These are phyloP conservation scores for Glomus cerebriforme DNA, from an alignment of 192 early-diverging fungal species.

Conservation along the genomic window DNA sequence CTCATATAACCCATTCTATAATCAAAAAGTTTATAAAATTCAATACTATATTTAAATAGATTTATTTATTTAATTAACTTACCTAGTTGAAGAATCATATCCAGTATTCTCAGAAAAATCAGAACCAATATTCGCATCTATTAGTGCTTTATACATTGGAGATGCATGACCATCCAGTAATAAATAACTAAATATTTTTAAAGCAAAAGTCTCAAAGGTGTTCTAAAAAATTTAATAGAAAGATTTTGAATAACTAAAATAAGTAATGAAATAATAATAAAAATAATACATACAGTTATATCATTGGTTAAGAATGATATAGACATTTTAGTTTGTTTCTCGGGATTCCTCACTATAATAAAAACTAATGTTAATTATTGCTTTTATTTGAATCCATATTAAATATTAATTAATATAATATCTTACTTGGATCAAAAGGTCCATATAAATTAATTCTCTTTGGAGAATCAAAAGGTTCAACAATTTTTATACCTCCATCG, in stretches of 20 bases:
- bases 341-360: slow-evolving; percentile 60
- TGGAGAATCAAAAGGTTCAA: slow-evolving; percentile 53
- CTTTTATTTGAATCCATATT: background rate
- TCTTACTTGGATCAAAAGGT: slow-evolving; percentile 70
- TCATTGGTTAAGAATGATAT: slow-evolving; percentile 76
- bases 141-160: slow-evolving; percentile 93
- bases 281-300: slow-evolving; percentile 46
- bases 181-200: slow-evolving; percentile 77
- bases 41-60: slow-evolving; percentile 4
- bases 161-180: slow-evolving; percentile 86
- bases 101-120: slow-evolving; percentile 92
- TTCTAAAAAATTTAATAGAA: slow-evolving; percentile 51
- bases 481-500: slow-evolving; percentile 54
- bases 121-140: slow-evolving; percentile 85
- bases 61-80: slow-evolving; percentile 5
- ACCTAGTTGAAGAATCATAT: slow-evolving; percentile 74
- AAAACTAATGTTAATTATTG: background rate
- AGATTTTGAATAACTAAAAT: background rate
- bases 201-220: slow-evolving; percentile 80
- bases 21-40: background rate
- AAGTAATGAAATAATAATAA: background rate
- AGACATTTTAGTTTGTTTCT: slow-evolving; percentile 81
- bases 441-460: slow-evolving; percentile 52
- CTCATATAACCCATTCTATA: slow-evolving; percentile 64
- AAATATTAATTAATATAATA: background rate